Percentiles rank a stretch among this genome's conserved stretches.
Conservation (phyloP, 2,329 filamentous ascomycete genomes). For the Penicillium sp. region DNA sequence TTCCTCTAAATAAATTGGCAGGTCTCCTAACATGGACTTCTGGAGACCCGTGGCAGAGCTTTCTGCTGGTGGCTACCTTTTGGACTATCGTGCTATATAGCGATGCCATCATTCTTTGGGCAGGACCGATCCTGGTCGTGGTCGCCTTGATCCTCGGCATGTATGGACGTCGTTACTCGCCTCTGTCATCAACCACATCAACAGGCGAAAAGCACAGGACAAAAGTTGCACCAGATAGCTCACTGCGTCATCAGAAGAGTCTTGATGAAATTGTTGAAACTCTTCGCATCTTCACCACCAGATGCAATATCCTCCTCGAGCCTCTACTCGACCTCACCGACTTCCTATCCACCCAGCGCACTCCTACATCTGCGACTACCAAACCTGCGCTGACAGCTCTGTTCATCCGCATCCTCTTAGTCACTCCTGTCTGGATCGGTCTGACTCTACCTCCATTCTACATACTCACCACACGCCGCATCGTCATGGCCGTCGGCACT, state of each 20-base stretch:
- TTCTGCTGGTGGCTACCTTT: constrained; percentile 77
- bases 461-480: constrained; percentile 80
- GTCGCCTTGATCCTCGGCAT: constrained; percentile 79
- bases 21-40: constrained; percentile 93
- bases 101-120: constrained; percentile 73
- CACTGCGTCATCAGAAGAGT: constrained; percentile 82
- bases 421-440: constrained; percentile 83
- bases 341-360: constrained; percentile 86
- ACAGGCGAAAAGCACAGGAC: constrained; percentile 61
- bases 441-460: constrained; percentile 78
- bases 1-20: constrained; percentile 80
- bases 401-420: constrained; percentile 81
- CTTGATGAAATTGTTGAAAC: constrained; percentile 97
- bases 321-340: constrained; percentile 86
- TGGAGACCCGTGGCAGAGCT: constrained; percentile 94
- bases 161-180: constrained; percentile 87
- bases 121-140: constrained; percentile 80
- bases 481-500: constrained; percentile 83
- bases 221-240: constrained; percentile 55
- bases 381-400: constrained; percentile 84
- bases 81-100: constrained; percentile 87
- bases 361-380: constrained; percentile 86
- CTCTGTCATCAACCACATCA: constrained; percentile 81
- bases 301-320: constrained; percentile 89
- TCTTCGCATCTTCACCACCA: constrained; percentile 80